Percentiles rank a stretch among this genome's conserved stretches.
phyloP scores from a whole-genome alignment of 768 basidiomycete genomes.

The Tricholoma flavovirens region DNA sequence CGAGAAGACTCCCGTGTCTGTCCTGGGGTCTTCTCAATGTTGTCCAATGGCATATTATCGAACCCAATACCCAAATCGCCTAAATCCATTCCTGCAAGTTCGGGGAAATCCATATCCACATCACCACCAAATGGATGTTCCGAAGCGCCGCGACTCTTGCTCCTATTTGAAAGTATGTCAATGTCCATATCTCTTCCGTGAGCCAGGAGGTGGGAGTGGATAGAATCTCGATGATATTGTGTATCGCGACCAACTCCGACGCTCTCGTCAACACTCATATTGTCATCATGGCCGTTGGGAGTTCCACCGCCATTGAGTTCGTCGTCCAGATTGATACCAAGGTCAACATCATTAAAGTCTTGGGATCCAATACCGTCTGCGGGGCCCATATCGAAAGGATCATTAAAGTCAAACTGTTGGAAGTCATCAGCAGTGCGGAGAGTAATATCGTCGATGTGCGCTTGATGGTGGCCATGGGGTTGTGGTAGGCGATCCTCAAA shows the following conservation, averaged over 20 bases:
- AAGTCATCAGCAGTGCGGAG: conserved; percentile 74
- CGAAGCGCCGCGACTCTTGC: conserved; percentile 57
- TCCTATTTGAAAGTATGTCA: conserved; percentile 55
- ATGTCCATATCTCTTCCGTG: conserved; percentile 45
- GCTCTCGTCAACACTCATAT: conserved; percentile 52
- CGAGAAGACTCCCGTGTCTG: conserved; percentile 59
- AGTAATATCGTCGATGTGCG: conserved; percentile 83
- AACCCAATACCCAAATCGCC: conserved; percentile 60
- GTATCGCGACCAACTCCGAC: conserved; percentile 78
- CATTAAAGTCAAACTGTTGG: conserved; percentile 57
- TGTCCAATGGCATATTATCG: conserved; percentile 44
- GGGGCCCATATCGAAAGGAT: conserved; percentile 75
- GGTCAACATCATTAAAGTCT: conserved; percentile 66
- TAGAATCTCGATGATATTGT: conserved; percentile 44
- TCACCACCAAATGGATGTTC: conserved; percentile 60
- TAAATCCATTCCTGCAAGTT: conserved; percentile 60
- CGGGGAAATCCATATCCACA: conserved; percentile 42
- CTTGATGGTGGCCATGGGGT: conserved; percentile 73
- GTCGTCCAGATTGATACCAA: conserved; percentile 75
- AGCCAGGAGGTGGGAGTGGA: conserved; percentile 58
- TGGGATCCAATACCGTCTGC: conserved; percentile 83
- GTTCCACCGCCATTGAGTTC: conserved; percentile 34
- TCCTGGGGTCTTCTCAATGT: conserved; percentile 49
- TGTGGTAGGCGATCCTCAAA: conserved; percentile 65
- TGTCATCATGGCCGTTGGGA: conserved; percentile 39